Conservation (phyloP, 352 stramenopile genomes). For the Globisporangium apiculatum region DNA sequence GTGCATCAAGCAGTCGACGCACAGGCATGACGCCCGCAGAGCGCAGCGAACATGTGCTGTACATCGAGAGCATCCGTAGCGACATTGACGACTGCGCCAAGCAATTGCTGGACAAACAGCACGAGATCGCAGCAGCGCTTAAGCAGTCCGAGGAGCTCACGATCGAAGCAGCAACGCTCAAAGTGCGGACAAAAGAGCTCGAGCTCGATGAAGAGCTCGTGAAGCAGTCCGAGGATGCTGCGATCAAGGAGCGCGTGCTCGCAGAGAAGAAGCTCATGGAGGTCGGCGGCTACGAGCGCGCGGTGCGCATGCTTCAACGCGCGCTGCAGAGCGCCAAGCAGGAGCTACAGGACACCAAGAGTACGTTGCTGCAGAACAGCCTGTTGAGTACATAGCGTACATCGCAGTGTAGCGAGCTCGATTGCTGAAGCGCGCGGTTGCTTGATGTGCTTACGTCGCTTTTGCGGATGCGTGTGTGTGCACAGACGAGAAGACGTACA, state of each 20-base stretch:
- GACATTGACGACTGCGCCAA: constrained; percentile 25
- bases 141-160: constrained; percentile 41
- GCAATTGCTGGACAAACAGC: constrained; percentile 27
- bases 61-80: constrained; percentile 30
- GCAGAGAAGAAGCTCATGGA: constrained; percentile 59
- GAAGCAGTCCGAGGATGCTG: constrained; percentile 31
- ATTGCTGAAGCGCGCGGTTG: neutral
- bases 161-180: constrained; percentile 36
- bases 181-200: constrained; percentile 51
- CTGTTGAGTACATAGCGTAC: too few species aligned
- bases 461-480: neutral
- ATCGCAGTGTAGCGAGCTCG: neutral
- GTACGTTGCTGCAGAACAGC: constrained; percentile 9
- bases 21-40: constrained; percentile 18
- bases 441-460: neutral
- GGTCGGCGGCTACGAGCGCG: constrained; percentile 51
- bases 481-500: constrained; percentile 40
- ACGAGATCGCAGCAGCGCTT: constrained; percentile 30
- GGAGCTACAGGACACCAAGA: constrained; percentile 44
- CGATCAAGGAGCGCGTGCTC: constrained; percentile 44
- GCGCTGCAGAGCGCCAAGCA: constrained; percentile 39
- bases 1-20: too few species aligned
- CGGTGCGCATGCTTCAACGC: constrained; percentile 46
- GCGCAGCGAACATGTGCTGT: constrained; percentile 28
- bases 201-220: constrained; percentile 50